Base-by-base conservation (phyloP, 2,329 filamentous ascomycete genomes). In the Thelonectria olida region DNA sequence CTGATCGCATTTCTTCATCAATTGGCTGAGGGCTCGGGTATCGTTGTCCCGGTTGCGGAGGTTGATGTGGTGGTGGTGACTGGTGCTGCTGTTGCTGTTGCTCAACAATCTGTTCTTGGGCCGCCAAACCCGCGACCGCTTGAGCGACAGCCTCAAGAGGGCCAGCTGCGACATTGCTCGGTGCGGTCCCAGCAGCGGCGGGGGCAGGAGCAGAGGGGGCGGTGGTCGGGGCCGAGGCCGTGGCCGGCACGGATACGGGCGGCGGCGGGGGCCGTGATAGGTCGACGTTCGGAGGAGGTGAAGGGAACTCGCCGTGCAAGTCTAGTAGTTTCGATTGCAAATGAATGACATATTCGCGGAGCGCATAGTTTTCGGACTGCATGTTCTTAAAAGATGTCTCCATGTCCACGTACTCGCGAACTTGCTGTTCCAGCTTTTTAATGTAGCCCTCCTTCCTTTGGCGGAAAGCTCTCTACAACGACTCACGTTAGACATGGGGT, bases 371-470 rank as follows among this genome's bases (percentile, higher is more conserved):
- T 76, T 99, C 95, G 25, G 87, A 84, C 74, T 97, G 92, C 23
- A 97, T 81, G n/a, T 85, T 81, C 76, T 97, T 96, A 78, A 88
- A 93, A 57, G 86, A 88, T 64, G 91, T 86, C 67, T 93, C 91
- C 78, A 97, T 87, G 17, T 88, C 85, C 68, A 88, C 85, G 67
- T 88, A 92, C 27, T 96, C 92, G 72, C 92, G 90, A 52, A 97
- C 93, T 75, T 98, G 92, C 74, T 96, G 91, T 79, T 99, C 96
- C 7, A 99, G 86, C 76, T 97, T 96, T 82, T 97, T 97, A 78
- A 99, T 99, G 77, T 99, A 97, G 45, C 92, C 92, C 79, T 99
- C 96, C 76, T 99, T 99, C 65, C 96, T 91, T 80, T 98, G 94
- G 41, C 96, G 92, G 80, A 99, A 99, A 41, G 96, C 96, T 76